These are phyloP conservation scores for Scheffersomyces segobiensis DNA, from an alignment of 1,139 yeast genomes.

Conservation along the genomic window DNA sequence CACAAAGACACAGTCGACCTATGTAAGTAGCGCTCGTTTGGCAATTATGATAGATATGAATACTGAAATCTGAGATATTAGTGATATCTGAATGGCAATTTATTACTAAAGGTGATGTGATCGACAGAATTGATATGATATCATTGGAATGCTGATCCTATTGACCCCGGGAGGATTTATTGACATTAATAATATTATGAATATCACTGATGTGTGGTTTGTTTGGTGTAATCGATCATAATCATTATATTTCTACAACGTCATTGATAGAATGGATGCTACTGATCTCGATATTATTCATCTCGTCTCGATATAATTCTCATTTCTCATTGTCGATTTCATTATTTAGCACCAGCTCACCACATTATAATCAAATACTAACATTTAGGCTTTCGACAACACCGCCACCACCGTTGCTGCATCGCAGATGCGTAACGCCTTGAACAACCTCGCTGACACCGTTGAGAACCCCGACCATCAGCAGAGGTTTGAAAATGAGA, in stretches of 20 bases:
- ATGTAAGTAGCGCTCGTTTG: slow-evolving; percentile 38
- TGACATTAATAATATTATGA: not conserved
- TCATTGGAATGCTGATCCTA: not conserved
- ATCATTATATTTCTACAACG: not conserved
- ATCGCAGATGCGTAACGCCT: slow-evolving; percentile 95
- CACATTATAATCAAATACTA: not conserved
- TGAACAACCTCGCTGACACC: slow-evolving; percentile 85
- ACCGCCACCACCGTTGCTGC: slow-evolving; percentile 97
- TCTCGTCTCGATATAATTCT: not conserved
- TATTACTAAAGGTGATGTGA: not conserved
- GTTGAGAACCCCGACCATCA: slow-evolving; percentile 60
- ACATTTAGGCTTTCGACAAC: slow-evolving; percentile 78
- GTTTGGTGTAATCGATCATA: not conserved
- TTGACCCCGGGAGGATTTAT: too few species aligned
- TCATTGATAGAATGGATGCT: not conserved
- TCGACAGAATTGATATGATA: not conserved
- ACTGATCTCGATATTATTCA: not conserved
- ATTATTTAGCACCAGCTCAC: not conserved
- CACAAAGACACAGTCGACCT: slow-evolving; percentile 70
- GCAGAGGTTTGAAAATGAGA: slow-evolving; percentile 76
- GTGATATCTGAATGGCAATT: not conserved
- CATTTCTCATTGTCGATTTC: not conserved
- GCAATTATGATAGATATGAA: not conserved
- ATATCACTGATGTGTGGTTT: not conserved
- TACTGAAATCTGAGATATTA: not conserved